These are phyloP conservation scores for Tuber umbilicatum DNA, from an alignment of 495 filamentous ascomycete genomes.

Conservation along the genomic window DNA sequence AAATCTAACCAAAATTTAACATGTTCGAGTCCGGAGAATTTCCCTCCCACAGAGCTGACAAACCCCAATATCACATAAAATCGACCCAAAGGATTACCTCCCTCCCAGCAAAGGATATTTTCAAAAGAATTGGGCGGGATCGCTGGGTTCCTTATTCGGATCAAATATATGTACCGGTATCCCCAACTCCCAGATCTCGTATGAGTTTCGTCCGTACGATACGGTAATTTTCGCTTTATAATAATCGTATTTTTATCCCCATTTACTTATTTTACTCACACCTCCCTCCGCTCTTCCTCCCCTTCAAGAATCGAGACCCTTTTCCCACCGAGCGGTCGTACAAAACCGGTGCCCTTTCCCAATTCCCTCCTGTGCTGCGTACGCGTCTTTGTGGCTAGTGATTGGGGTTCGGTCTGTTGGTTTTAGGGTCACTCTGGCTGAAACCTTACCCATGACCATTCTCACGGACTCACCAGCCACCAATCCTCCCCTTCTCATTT, in stretches of 20 bases:
- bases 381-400: neutral
- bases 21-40: neutral
- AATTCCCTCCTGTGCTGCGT: neutral
- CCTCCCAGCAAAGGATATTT: neutral
- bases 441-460: neutral
- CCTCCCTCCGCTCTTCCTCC: neutral
- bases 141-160: neutral
- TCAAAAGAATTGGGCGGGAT: neutral
- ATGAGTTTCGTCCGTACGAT: neutral
- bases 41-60: neutral
- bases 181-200: neutral
- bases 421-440: neutral
- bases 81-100: neutral
- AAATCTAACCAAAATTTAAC: neutral
- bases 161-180: neutral
- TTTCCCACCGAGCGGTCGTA: neutral
- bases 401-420: neutral
- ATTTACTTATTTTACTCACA: neutral
- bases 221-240: neutral
- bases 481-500: neutral
- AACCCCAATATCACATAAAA: neutral
- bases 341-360: neutral
- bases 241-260: neutral
- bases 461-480: neutral
- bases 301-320: neutral